Percentiles rank a stretch among this genome's conserved stretches.
These are phyloP conservation scores for Aspergillus tanneri DNA, from an alignment of 2,329 filamentous ascomycete genomes.

Conservation along the genomic window DNA sequence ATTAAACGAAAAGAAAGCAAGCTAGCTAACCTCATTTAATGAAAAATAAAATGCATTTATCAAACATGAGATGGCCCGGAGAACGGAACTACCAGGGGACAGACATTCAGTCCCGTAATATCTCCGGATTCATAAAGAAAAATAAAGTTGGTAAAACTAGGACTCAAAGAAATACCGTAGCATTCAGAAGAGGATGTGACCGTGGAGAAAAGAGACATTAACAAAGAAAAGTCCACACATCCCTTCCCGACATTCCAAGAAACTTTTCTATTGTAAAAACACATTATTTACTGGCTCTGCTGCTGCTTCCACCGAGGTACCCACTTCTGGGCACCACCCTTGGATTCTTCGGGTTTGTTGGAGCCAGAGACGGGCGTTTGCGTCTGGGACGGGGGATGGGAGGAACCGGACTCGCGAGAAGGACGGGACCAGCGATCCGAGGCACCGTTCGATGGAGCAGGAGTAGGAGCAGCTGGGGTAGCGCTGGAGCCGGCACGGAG, in stretches of 20 bases:
- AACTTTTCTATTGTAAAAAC: slow-evolving; percentile 2
- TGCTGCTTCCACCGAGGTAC: slow-evolving; percentile 41
- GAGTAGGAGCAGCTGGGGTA: slow-evolving; percentile 23
- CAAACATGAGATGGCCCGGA: slow-evolving; percentile 3
- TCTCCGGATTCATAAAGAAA: slow-evolving; percentile 4
- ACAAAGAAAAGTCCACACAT: slow-evolving; percentile 2
- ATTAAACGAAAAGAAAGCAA: background rate
- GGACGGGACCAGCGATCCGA: slow-evolving; percentile 35
- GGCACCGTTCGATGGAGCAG: slow-evolving; percentile 31
- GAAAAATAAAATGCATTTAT: slow-evolving; percentile 7
- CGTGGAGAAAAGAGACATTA: background rate
- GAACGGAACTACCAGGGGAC: background rate
- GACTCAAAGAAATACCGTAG: slow-evolving; percentile 2
- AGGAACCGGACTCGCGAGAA: slow-evolving; percentile 31
- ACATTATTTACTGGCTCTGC: slow-evolving; percentile 30
- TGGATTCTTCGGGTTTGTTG: slow-evolving; percentile 31
- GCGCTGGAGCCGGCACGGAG: slow-evolving; percentile 35
- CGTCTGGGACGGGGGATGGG: slow-evolving; percentile 25
- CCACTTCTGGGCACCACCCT: slow-evolving; percentile 32
- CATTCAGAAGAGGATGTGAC: background rate
- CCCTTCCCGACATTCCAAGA: slow-evolving; percentile 8
- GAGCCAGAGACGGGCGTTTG: slow-evolving; percentile 22
- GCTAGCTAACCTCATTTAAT: slow-evolving; percentile 4
- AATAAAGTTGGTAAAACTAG: background rate
- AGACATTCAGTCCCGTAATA: background rate